Conservation (phyloP, 805 yeast species). For the Candida schatavii region DNA sequence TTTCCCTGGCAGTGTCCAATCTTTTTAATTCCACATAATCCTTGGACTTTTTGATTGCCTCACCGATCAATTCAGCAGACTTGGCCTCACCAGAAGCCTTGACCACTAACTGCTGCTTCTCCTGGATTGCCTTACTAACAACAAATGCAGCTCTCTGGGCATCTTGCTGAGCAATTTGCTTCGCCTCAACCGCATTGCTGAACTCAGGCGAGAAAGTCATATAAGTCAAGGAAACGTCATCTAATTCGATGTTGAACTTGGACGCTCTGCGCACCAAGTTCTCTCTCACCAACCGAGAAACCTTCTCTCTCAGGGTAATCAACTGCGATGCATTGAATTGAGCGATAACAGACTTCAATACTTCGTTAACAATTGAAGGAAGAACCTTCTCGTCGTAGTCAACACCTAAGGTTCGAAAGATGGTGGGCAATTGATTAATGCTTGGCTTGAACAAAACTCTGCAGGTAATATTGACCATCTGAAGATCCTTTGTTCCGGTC, state of each 20-base stretch:
- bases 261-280: slow-evolving; percentile 87
- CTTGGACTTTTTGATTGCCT: slow-evolving; percentile 92
- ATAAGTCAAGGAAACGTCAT: slow-evolving; percentile 93
- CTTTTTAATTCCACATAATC: slow-evolving; percentile 97
- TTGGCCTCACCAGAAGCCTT: slow-evolving; percentile 98
- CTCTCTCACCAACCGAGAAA: slow-evolving; percentile 86
- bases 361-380: slow-evolving; percentile 98
- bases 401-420: slow-evolving; percentile 87
- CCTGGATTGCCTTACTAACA: slow-evolving; percentile 96
- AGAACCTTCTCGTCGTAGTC: slow-evolving; percentile 97
- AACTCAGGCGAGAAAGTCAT: slow-evolving; percentile 99
- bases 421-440: slow-evolving; percentile 69
- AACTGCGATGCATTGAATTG: slow-evolving; percentile 98
- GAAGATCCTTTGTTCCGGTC: slow-evolving; percentile 97
- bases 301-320: slow-evolving; percentile 98
- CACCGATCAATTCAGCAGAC: slow-evolving; percentile 97
- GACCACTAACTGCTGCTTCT: slow-evolving; percentile 94
- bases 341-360: slow-evolving; percentile 92
- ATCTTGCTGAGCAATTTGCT: slow-evolving; percentile 99
- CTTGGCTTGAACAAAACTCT: slow-evolving; percentile 93
- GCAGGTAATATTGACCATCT: slow-evolving; percentile 99
- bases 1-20: slow-evolving; percentile 95
- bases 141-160: slow-evolving; percentile 98
- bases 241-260: slow-evolving; percentile 81
- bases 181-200: slow-evolving; percentile 96